Conservation (phyloP, 805 yeast species). For the Danielia reshetovae region DNA sequence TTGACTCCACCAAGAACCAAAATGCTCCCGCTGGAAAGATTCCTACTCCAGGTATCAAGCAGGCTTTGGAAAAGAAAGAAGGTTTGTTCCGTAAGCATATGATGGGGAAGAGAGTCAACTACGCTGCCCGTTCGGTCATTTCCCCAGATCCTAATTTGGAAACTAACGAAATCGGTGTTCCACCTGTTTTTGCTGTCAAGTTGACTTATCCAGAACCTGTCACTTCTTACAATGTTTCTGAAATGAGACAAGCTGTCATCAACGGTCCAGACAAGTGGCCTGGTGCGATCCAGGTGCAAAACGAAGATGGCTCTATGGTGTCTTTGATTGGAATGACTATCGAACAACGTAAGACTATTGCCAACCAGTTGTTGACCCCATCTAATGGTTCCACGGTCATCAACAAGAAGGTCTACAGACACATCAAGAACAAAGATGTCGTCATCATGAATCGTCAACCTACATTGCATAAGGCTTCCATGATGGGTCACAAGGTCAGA, state of each 20-base stretch:
- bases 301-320: slow-evolving; percentile 85
- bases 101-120: slow-evolving; percentile 99
- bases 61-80: slow-evolving; percentile 96
- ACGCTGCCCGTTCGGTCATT: slow-evolving; percentile 98
- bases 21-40: slow-evolving; percentile 61
- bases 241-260: slow-evolving; percentile 88
- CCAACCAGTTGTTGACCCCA: slow-evolving; percentile 92
- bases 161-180: slow-evolving; percentile 97
- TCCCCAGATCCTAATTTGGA: slow-evolving; percentile 98
- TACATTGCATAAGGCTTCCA: slow-evolving; percentile 96
- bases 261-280: slow-evolving; percentile 99
- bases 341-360: slow-evolving; percentile 93
- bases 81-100: slow-evolving; percentile 97
- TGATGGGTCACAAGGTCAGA: slow-evolving; percentile 99
- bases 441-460: slow-evolving; percentile 99
- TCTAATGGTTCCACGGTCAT: slow-evolving; percentile 56
- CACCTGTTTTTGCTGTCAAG: slow-evolving; percentile 95
- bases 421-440: slow-evolving; percentile 90
- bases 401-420: slow-evolving; percentile 92
- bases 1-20: slow-evolving; percentile 88
- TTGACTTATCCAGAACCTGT: slow-evolving; percentile 98
- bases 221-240: slow-evolving; percentile 84
- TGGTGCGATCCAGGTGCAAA: slow-evolving; percentile 94
- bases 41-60: slow-evolving; percentile 94
- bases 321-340: slow-evolving; percentile 83